Percentiles rank a stretch among this genome's conserved stretches.
These are phyloP conservation scores for Malassezia yamatoensis DNA, from an alignment of 1,284 basidiomycete species.

Conservation along the genomic window DNA sequence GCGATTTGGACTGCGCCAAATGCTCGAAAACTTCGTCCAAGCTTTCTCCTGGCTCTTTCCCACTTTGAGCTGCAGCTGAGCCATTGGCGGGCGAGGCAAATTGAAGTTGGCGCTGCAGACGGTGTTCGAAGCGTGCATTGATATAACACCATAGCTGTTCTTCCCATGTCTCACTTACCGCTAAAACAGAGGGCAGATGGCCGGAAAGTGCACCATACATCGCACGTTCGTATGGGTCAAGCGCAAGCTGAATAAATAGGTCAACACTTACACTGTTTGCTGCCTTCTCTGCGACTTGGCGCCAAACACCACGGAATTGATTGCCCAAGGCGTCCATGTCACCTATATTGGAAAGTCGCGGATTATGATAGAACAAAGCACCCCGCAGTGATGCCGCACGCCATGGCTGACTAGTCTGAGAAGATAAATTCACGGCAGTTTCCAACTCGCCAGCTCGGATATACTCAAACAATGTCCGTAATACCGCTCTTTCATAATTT, in stretches of 20 bases:
- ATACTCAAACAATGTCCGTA: slow-evolving; percentile 65
- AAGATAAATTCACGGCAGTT: slow-evolving; percentile 70
- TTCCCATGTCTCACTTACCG: slow-evolving; percentile 73
- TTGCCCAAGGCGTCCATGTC: slow-evolving; percentile 28
- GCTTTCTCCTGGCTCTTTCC: slow-evolving; percentile 5
- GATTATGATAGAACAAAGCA: slow-evolving; percentile 50
- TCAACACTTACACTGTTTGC: slow-evolving; percentile 20
- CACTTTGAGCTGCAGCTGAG: neutral
- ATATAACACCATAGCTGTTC: slow-evolving; percentile 90
- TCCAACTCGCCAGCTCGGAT: slow-evolving; percentile 70
- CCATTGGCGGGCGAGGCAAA: slow-evolving; percentile 3
- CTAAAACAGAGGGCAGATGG: slow-evolving; percentile 63
- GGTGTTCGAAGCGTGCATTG: slow-evolving; percentile 72
- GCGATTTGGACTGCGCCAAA: slow-evolving; percentile 32
- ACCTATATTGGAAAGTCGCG: slow-evolving; percentile 12
- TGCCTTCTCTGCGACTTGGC: slow-evolving; percentile 35
- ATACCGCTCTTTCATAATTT: slow-evolving; percentile 63
- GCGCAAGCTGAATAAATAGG: slow-evolving; percentile 53
- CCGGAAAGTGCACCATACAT: slow-evolving; percentile 81
- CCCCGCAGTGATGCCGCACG: slow-evolving; percentile 74
- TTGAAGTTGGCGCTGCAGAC: slow-evolving; percentile 55
- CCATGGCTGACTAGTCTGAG: slow-evolving; percentile 79
- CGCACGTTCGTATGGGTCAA: slow-evolving; percentile 67
- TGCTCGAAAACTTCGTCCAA: slow-evolving; percentile 34
- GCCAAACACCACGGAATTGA: slow-evolving; percentile 41